phyloP scores from a whole-genome alignment of 2,329 filamentous ascomycete genomes.

The Colletotrichum brevisporum region DNA sequence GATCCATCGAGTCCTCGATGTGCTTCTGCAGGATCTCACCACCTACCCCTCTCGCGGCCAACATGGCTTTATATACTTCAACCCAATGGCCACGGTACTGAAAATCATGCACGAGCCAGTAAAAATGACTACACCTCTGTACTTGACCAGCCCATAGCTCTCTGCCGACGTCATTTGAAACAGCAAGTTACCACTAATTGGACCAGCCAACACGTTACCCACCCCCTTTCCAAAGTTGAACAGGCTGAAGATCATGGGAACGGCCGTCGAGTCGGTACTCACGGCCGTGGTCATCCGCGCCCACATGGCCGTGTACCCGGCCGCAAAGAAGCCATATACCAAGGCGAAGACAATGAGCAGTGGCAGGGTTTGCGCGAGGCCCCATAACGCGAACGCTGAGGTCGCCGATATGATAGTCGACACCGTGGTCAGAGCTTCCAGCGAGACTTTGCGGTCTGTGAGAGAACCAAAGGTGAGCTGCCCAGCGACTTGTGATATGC shows the following conservation, averaged over 20 bases:
- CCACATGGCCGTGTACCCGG: slow-evolving; percentile 49
- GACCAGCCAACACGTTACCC: slow-evolving; percentile 46
- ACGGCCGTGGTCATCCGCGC: slow-evolving; percentile 46
- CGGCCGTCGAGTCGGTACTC: slow-evolving; percentile 45
- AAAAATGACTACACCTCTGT: slow-evolving; percentile 17
- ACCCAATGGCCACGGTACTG: slow-evolving; percentile 13
- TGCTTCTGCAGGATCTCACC: too few relatives aligned
- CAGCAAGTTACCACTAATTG: slow-evolving; percentile 44
- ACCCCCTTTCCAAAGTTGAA: slow-evolving; percentile 49
- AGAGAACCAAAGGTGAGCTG: slow-evolving; percentile 61
- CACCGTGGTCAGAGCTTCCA: slow-evolving; percentile 56
- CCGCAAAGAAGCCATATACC: slow-evolving; percentile 70
- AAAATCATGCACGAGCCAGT: slow-evolving; percentile 17
- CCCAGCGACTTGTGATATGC: slow-evolving; percentile 61
- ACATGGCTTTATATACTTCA: slow-evolving; percentile 2
- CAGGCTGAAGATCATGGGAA: slow-evolving; percentile 43
- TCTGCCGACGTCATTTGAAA: slow-evolving; percentile 22
- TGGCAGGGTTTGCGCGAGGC: slow-evolving; percentile 59
- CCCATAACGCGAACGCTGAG: slow-evolving; percentile 68
- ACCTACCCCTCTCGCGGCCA: slow-evolving; percentile 7
- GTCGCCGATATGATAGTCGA: slow-evolving; percentile 63
- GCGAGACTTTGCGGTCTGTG: slow-evolving; percentile 59
- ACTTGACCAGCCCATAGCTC: slow-evolving; percentile 19
- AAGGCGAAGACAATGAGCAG: slow-evolving; percentile 66
- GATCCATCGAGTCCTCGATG: too few relatives aligned